Evolutionary conservation across 2,329 filamentous ascomycete species (phyloP), one percentile per base, ranked within the genome.

Genomic region (Hypoxylon rubiginosum): DNA sequence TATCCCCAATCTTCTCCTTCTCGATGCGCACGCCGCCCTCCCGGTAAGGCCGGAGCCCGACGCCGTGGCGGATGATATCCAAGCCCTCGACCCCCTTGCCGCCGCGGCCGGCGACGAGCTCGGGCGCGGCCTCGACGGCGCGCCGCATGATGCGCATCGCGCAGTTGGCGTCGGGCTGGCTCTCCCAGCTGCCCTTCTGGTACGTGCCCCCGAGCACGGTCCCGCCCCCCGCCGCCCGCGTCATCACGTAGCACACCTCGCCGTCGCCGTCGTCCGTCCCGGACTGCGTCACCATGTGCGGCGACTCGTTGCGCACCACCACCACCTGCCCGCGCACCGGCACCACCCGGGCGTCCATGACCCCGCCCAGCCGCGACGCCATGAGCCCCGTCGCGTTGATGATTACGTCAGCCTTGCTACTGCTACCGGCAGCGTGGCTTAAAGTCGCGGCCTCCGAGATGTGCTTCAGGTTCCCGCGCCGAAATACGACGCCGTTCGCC

Each of bases 201-300:
- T 97, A 92, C 50, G 90, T 95, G 2, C 94, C 94, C n/a, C 94
- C 94, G 2, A 97, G 82, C 45, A 97, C 85, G 0, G 92, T 96
- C 10, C 94, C 94, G 19, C 94, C 94, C n/a, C 87, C 87, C 0
- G 85, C 86, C 0, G 94, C 92, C 28, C 94, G 86, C 73, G 89
- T 89, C 94, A 97, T 97, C 51, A 92, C 85, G 77, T 97, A 97
- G 62, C 87, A 82, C 4, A 90, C 82, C 78, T 97, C 94, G 34
- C 91, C 89, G 0, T 84, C 81, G 1, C 87, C 90, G 73, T 96
- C 92, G 53, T 93, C 91, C 0, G 89, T 91, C 45, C 92, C 91
- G 10, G 91, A 93, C 13, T 86, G 84, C 6, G 86, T 85, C 51
- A 87, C 78, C 92, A 97, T 95, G 34, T 86, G 81, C 10, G 87